phyloP scores from a whole-genome alignment of 129 eudicot species.

The Lactuca sativa region DNA sequence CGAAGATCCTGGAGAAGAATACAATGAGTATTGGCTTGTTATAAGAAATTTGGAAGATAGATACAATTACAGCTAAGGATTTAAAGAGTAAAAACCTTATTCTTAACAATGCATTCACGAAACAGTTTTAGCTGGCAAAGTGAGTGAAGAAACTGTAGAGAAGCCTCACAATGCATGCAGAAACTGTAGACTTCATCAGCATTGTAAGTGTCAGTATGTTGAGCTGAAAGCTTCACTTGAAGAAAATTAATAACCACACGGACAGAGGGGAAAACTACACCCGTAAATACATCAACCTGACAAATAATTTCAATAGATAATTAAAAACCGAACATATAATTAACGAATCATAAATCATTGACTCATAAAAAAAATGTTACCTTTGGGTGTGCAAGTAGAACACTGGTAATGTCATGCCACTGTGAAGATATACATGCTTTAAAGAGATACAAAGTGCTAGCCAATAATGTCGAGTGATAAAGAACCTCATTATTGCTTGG shows the following conservation, averaged over 20 bases:
- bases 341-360: no score
- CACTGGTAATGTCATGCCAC: slow-evolving; percentile 51
- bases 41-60: not conserved
- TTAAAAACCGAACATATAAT: no score
- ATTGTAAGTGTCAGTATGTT: not conserved
- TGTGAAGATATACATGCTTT: slow-evolving; percentile 54
- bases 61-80: no score
- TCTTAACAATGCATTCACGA: slow-evolving; percentile 53
- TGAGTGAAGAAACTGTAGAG: slow-evolving; percentile 70
- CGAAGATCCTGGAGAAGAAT: slow-evolving; percentile 55
- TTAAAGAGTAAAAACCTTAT: slow-evolving; percentile 50
- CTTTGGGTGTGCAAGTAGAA: slow-evolving; percentile 52
- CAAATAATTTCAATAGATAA: slow-evolving; percentile 6
- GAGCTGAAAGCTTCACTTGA: slow-evolving; percentile 47
- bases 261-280: slow-evolving; percentile 57
- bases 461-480: slow-evolving; percentile 61
- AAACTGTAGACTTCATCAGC: slow-evolving; percentile 46
- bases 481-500: slow-evolving; percentile 33
- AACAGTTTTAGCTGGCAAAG: slow-evolving; percentile 56
- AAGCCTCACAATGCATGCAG: slow-evolving; percentile 71
- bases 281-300: slow-evolving; percentile 71
- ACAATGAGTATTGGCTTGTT: slow-evolving; percentile 1
- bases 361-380: slow-evolving; percentile 29
- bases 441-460: slow-evolving; percentile 59
- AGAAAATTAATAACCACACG: slow-evolving; percentile 53